phyloP scores from a whole-genome alignment of 1,284 basidiomycete species.

The Athelia psychrophila region DNA sequence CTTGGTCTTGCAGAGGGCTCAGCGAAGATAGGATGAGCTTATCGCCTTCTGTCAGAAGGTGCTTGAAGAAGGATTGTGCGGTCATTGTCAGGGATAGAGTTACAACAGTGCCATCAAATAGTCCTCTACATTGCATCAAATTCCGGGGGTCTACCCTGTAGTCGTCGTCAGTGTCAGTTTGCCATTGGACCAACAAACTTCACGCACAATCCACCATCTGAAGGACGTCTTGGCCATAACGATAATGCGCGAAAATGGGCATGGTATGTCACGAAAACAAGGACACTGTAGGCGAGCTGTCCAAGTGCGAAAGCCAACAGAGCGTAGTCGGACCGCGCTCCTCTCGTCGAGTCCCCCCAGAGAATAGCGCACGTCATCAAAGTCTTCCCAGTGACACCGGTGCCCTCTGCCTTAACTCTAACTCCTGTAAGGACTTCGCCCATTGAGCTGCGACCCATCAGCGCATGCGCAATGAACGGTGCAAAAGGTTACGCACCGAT shows the following conservation, averaged over 20 bases:
- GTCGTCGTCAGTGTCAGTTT: too few relatives aligned
- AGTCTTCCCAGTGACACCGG: conserved; percentile 76
- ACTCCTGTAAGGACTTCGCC: conserved; percentile 61
- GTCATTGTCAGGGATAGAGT: conserved; percentile 78
- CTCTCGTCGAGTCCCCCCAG: conserved; percentile 35
- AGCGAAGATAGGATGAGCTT: conserved; percentile 85
- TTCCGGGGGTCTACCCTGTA: too few relatives aligned
- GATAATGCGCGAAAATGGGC: conserved; percentile 21
- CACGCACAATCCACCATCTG: too few relatives aligned
- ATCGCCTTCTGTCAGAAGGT: conserved; percentile 94
- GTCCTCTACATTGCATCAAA: conserved; percentile 7
- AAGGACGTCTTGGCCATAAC: conserved; percentile 18
- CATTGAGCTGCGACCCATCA: conserved; percentile 50
- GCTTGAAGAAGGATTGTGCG: conserved; percentile 86
- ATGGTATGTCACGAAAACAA: conserved; percentile 35
- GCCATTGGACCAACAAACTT: too few relatives aligned
- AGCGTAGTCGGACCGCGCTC: conserved; percentile 39
- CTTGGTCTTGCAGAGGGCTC: conserved; percentile 83
- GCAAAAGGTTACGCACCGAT: conserved; percentile 43
- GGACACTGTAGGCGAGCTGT: conserved; percentile 68
- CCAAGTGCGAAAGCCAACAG: conserved; percentile 83
- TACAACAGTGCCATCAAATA: conserved; percentile 52
- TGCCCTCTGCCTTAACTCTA: conserved; percentile 81
- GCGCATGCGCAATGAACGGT: neutral
- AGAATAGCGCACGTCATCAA: conserved; percentile 67